phyloP scores from a whole-genome alignment of 2,329 filamentous ascomycete species.

The Ophiostoma triangulosporum region DNA sequence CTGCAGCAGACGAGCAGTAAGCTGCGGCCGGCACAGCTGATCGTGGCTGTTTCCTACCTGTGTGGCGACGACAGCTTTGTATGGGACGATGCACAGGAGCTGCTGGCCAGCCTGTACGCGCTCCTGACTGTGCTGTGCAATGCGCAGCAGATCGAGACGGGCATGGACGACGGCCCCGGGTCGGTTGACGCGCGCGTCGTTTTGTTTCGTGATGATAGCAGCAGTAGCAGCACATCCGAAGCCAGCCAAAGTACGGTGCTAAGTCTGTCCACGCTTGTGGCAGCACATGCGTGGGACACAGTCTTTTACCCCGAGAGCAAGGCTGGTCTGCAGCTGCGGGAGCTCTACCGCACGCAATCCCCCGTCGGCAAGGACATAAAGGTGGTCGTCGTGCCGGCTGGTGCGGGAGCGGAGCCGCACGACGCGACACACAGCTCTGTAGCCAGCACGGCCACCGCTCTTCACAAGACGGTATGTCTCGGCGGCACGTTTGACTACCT shows the following conservation, averaged over 20 bases:
- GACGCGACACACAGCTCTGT: too few species aligned
- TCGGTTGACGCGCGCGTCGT: constrained; percentile 67
- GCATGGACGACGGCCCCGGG: constrained; percentile 41
- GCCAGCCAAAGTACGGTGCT: constrained; percentile 29
- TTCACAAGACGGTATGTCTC: constrained; percentile 55
- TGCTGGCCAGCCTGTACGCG: constrained; percentile 66
- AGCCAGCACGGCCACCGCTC: constrained; percentile 11
- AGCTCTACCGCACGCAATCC: constrained; percentile 27
- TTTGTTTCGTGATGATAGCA: constrained; percentile 49
- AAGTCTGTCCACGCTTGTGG: constrained; percentile 27
- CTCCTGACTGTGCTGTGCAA: constrained; percentile 62
- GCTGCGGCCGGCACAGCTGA: constrained; percentile 25
- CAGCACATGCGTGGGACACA: constrained; percentile 39
- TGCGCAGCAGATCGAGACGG: constrained; percentile 45
- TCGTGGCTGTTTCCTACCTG: constrained; percentile 45
- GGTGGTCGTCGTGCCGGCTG: not conserved
- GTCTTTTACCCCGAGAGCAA: constrained; percentile 57
- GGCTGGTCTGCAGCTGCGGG: constrained; percentile 44
- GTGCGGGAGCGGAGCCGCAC: too few species aligned
- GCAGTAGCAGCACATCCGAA: constrained; percentile 27
- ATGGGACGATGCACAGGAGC: constrained; percentile 57
- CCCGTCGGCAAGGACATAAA: constrained; percentile 12
- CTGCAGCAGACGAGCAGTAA: constrained; percentile 34
- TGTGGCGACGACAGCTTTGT: constrained; percentile 31
- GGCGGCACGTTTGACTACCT: constrained; percentile 96